phyloP scores from a whole-genome alignment of 805 yeast species.

The Naumovozyma castellii region DNA sequence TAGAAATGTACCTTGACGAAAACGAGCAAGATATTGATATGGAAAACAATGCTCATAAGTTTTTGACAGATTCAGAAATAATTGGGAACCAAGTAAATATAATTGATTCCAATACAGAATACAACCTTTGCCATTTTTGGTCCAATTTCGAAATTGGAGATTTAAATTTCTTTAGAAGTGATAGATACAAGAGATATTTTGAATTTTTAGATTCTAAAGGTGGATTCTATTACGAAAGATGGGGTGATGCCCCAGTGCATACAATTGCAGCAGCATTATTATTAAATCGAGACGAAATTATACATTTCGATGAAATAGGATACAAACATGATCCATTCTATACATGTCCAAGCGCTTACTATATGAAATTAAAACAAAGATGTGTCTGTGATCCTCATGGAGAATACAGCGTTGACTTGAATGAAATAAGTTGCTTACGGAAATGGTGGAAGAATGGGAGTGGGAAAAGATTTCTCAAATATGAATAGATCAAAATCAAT shows the following conservation, averaged over 20 bases:
- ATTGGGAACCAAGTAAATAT: slow-evolving; percentile 35
- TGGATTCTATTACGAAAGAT: slow-evolving; percentile 77
- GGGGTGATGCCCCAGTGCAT: slow-evolving; percentile 96
- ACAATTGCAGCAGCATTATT: slow-evolving; percentile 57
- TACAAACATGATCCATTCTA: slow-evolving; percentile 64
- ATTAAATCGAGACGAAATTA: slow-evolving; percentile 50
- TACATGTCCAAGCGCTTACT: slow-evolving; percentile 48
- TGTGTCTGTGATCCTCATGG: slow-evolving; percentile 50
- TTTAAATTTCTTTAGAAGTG: slow-evolving; percentile 59
- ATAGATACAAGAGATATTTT: slow-evolving; percentile 53
- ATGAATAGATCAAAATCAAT: background rate
- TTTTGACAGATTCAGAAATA: slow-evolving; percentile 45
- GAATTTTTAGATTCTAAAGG: slow-evolving; percentile 55
- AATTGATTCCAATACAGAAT: slow-evolving; percentile 41
- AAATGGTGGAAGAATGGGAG: slow-evolving; percentile 76
- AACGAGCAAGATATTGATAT: slow-evolving; percentile 39
- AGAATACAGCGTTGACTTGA: slow-evolving; percentile 35
- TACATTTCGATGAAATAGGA: slow-evolving; percentile 76
- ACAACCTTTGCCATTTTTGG: slow-evolving; percentile 83
- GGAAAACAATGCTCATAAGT: slow-evolving; percentile 23
- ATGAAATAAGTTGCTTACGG: slow-evolving; percentile 51
- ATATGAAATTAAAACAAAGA: slow-evolving; percentile 42
- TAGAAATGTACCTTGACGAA: slow-evolving; percentile 50
- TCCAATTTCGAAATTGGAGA: slow-evolving; percentile 74
- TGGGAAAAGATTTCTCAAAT: slow-evolving; percentile 23